Evolutionary conservation across 257 asterid genomes (phyloP).

Genomic region (Coffea canephora): DNA sequence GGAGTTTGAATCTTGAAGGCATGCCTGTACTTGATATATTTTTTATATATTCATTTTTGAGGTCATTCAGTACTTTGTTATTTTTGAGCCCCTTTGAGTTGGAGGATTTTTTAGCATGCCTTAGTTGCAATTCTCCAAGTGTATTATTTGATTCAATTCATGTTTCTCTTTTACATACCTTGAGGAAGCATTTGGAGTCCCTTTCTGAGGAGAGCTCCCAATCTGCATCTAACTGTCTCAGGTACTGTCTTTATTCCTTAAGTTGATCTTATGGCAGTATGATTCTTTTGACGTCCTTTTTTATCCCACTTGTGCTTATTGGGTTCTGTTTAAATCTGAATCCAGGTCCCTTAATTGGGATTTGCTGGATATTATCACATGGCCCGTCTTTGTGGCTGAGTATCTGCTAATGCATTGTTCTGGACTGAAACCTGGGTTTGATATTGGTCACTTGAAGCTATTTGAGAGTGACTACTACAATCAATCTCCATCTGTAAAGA

Average conservation of each 20-base stretch:
- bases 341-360: constrained; percentile 91
- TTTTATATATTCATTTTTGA: constrained; percentile 82
- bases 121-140: constrained; percentile 58
- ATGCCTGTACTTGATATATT: constrained; percentile 64
- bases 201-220: constrained; percentile 64
- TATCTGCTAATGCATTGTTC: constrained; percentile 70
- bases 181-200: constrained; percentile 73
- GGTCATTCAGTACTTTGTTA: constrained; percentile 83
- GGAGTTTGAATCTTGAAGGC: constrained; percentile 53
- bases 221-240: constrained; percentile 69
- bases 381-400: constrained; percentile 90
- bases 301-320: constrained; percentile 17
- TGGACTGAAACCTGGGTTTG: constrained; percentile 60
- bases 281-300: background rate
- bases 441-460: constrained; percentile 47
- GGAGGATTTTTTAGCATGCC: constrained; percentile 71
- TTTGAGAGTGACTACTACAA: constrained; percentile 64
- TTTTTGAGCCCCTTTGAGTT: constrained; percentile 87
- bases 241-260: constrained; percentile 46
- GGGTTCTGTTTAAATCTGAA: constrained; percentile 21
- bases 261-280: background rate
- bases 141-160: constrained; percentile 76
- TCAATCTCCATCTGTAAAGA: constrained; percentile 60
- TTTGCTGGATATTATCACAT: constrained; percentile 83
- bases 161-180: constrained; percentile 68